Evolutionary conservation across 805 yeast genomes (phyloP).

Genomic region (Metschnikowia bowlesiae): DNA sequence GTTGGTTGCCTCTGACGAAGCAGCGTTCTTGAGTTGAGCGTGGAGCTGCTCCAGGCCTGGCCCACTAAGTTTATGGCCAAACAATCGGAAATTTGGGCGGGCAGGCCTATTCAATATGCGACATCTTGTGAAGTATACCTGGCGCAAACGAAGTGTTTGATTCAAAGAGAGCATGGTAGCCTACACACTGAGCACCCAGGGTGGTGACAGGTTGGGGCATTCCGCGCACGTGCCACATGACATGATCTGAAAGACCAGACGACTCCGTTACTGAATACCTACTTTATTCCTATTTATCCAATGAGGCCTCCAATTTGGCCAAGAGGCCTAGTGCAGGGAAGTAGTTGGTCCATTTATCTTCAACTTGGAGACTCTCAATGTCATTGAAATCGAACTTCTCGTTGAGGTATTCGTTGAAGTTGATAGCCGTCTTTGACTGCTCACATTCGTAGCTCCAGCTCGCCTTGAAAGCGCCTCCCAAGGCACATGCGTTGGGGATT

Average conservation of each 20-base stretch:
- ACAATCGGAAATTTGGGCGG: neutral
- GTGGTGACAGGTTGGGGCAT: neutral
- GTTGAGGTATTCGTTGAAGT: conserved; percentile 39
- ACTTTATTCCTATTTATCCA: conserved; percentile 5
- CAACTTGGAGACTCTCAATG: conserved; percentile 38
- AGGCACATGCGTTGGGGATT: conserved; percentile 84
- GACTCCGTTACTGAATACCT: neutral
- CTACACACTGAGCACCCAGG: neutral
- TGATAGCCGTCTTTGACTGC: conserved; percentile 29
- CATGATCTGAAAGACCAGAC: neutral
- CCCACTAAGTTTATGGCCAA: neutral
- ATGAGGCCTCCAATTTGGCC: conserved; percentile 39
- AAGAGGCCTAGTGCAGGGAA: conserved; percentile 51
- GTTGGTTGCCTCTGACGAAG: conserved; percentile 13
- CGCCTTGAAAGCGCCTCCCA: conserved; percentile 87
- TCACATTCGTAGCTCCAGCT: conserved; percentile 57
- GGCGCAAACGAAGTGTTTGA: neutral
- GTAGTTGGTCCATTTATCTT: conserved; percentile 45
- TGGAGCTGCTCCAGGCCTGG: conserved; percentile 9
- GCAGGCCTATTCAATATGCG: neutral
- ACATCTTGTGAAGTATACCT: neutral
- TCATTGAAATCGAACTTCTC: conserved; percentile 40
- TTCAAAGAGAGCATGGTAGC: neutral
- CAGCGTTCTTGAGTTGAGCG: neutral
- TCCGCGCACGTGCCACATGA: neutral